Conservation (phyloP, 2,329 filamentous ascomycete species). For the Alternaria alternata region DNA sequence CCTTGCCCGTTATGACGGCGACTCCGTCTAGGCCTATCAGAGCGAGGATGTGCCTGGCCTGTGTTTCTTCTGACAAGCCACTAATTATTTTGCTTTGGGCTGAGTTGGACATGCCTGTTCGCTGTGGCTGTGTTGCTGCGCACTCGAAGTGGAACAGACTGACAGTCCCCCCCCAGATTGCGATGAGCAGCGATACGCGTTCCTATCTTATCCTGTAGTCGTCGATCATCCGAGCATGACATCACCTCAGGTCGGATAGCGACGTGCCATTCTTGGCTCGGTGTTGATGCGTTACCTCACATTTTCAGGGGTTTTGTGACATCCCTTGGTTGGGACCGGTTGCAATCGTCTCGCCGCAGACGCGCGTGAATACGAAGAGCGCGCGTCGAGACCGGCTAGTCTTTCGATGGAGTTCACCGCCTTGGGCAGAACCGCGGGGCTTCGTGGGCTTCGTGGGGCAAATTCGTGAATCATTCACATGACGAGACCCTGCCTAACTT, state of each 20-base stretch:
- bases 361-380: neutral
- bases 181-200: conserved; percentile 28
- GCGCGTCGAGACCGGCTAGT: neutral
- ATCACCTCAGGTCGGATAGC: conserved; percentile 15
- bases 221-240: conserved; percentile 26
- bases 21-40: conserved; percentile 31
- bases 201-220: conserved; percentile 17
- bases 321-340: conserved; percentile 18
- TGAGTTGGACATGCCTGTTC: neutral
- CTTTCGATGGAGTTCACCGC: conserved; percentile 5
- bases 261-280: neutral
- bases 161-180: conserved; percentile 24
- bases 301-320: conserved; percentile 9
- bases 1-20: conserved; percentile 22
- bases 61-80: conserved; percentile 41
- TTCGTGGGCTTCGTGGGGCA: neutral
- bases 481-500: neutral
- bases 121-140: conserved; percentile 14
- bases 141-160: conserved; percentile 1
- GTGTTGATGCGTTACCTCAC: neutral
- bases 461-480: conserved; percentile 4
- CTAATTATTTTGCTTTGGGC: conserved; percentile 34
- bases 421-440: conserved; percentile 1
- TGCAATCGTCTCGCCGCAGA: neutral
- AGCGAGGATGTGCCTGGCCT: conserved; percentile 29